Base-by-base conservation (phyloP, 495 filamentous ascomycete genomes). In the Astrothelium macrocarpum region DNA sequence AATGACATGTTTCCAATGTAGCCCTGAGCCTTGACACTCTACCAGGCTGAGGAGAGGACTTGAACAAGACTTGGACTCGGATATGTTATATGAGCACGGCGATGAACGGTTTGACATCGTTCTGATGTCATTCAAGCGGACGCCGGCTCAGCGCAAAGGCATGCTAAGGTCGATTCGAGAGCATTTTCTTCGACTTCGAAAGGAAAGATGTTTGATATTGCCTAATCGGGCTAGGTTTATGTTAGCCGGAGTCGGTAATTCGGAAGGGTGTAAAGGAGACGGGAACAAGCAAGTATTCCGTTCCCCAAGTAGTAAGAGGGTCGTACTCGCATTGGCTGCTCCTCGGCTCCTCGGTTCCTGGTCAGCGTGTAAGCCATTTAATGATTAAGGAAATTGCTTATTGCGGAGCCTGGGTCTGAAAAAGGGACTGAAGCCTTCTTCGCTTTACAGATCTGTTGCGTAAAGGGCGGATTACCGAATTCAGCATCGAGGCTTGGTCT, bases 391-490 rank as follows among this genome's bases (percentile, higher is more conserved):
- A 56, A 56, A 56, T 9, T 56, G 49, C 49, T 16, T 39, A 39
- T 16, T n/a, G 45, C 45, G 45, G n/a, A 12, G 45, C 45, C 45
- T 49, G 5, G n/a, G 45, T 49, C 45, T 49, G 45, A 20, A 12
- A 29, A 56, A 56, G 25, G 43, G 20, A 56, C 25, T 26, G 29
- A 56, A 20, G 25, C 49, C 23, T 29, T 56, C 23, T 56, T 56
- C 49, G 49, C 49, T 56, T 56, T 56, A 56, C 25, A 56, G 25
- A 56, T 56, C 49, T 56, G 49, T 56, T 56, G 49, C 49, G 16
- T 56, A 25, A 56, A 56, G 16, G 49, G 16, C 29, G 49, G 49
- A 56, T 56, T 56, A 56, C 49, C 49, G 2, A 25, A 56, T 56
- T 29, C 49, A 56, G 49, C 29, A 25, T 56, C 23, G 29, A 56